These are phyloP conservation scores for Fusarium albosuccineum DNA, from an alignment of 2,329 filamentous ascomycete genomes.

Conservation along the genomic window DNA sequence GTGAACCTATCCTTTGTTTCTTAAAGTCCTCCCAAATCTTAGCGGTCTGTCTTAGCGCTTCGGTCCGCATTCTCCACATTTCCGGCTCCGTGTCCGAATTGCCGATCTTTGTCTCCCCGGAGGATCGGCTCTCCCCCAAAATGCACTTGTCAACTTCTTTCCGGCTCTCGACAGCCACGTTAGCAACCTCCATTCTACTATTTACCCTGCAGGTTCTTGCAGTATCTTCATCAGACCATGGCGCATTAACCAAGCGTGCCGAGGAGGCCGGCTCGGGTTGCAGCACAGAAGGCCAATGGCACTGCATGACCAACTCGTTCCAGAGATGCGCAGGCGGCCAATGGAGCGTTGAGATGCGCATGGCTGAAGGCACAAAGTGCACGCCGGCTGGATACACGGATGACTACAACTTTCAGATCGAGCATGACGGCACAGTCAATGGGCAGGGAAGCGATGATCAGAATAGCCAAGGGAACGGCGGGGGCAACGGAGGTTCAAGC, in stretches of 20 bases:
- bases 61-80: conserved; percentile 26
- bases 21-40: not conserved
- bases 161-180: conserved; percentile 6
- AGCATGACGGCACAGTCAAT: conserved; percentile 44
- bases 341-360: conserved; percentile 60
- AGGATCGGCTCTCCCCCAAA: conserved; percentile 13
- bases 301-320: conserved; percentile 63
- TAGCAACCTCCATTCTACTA: conserved; percentile 17
- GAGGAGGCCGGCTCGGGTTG: conserved; percentile 56
- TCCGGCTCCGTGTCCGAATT: conserved; percentile 29
- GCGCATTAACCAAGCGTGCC: conserved; percentile 34
- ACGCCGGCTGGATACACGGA: conserved; percentile 57
- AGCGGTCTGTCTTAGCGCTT: not conserved
- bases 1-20: conserved; percentile 4
- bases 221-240: conserved; percentile 14
- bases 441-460: not conserved
- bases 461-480: not conserved
- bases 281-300: conserved; percentile 65
- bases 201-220: conserved; percentile 14
- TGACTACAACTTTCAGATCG: conserved; percentile 52
- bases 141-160: conserved; percentile 23
- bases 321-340: conserved; percentile 63
- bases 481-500: conserved; percentile 24
- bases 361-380: conserved; percentile 62
- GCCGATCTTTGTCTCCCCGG: conserved; percentile 11